A percentile compares a stretch with the other conserved stretches of the same genome.
Conservation (phyloP, 805 yeast species). For the Grigorovia jiainica region DNA sequence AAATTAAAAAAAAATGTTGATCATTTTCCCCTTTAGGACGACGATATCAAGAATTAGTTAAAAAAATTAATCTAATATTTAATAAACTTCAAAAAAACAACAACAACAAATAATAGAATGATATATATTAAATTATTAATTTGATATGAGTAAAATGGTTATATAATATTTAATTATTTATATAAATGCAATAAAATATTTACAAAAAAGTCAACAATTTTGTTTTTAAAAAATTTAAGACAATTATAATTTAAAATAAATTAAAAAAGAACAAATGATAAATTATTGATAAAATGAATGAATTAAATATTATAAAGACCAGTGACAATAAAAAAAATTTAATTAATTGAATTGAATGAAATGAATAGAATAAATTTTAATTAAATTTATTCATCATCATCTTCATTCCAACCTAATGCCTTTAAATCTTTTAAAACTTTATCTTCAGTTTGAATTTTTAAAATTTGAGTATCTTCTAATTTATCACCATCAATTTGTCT, state of each 20-base stretch:
- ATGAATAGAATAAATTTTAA: too few species aligned
- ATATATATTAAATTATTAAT: too few species aligned
- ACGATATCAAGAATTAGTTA: too few species aligned
- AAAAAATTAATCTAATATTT: too few species aligned
- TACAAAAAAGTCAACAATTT: not conserved
- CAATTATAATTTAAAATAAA: not conserved
- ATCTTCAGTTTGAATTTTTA: constrained; percentile 81
- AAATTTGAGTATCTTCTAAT: constrained; percentile 85
- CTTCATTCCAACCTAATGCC: constrained; percentile 60
- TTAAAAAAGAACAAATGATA: not conserved
- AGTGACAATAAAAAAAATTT: too few species aligned
- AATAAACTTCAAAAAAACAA: too few species aligned
- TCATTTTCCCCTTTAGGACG: too few species aligned
- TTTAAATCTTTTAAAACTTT: constrained; percentile 67
- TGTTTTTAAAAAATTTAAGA: not conserved
- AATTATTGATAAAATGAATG: not conserved
- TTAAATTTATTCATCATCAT: not conserved
- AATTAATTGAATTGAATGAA: too few species aligned
- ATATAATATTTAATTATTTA: not conserved
- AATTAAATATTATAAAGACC: too few species aligned
- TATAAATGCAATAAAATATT: not conserved
- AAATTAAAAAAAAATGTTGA: too few species aligned
- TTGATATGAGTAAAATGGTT: not conserved
- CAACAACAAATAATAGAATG: too few species aligned
- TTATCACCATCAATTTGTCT: constrained; percentile 77